Evolutionary conservation across 345 rosid genomes (phyloP).

Genomic region (Linum lewisii): DNA sequence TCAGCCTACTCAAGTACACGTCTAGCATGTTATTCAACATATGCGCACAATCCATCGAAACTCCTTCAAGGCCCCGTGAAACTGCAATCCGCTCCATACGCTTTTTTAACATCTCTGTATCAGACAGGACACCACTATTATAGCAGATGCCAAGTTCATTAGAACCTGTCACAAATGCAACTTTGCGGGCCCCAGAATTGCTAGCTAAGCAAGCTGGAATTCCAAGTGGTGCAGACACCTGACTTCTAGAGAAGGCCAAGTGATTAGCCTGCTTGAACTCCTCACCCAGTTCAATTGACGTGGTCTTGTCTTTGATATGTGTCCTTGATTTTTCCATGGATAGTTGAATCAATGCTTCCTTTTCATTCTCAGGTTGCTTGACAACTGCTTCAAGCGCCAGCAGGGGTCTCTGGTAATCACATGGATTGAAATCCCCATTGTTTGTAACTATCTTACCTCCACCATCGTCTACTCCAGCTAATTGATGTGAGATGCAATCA

Average conservation of each 20-base stretch:
- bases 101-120: conserved; percentile 24
- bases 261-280: conserved; percentile 6
- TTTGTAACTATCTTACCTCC: conserved; percentile 7
- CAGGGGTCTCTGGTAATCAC: conserved; percentile 18
- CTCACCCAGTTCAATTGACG: conserved; percentile 13
- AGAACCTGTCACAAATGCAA: conserved; percentile 10
- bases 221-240: conserved; percentile 33
- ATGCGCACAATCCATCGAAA: conserved; percentile 34
- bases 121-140: conserved; percentile 29
- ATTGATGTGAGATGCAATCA: conserved; percentile 16
- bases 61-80: conserved; percentile 34
- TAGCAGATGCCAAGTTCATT: conserved; percentile 15
- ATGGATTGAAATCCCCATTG: conserved; percentile 17
- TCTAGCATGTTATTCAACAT: conserved; percentile 31
- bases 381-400: conserved; percentile 32
- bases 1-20: conserved; percentile 31
- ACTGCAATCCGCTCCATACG: conserved; percentile 33
- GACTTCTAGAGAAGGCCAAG: conserved; percentile 14
- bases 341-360: conserved; percentile 6
- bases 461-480: conserved; percentile 8
- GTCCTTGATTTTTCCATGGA: conserved; percentile 9
- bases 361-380: conserved; percentile 13
- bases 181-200: conserved; percentile 15
- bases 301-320: conserved; percentile 12
- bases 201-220: conserved; percentile 24